phyloP scores from a whole-genome alignment of 1,284 basidiomycete species.

The Thecaphora thlaspeos region DNA sequence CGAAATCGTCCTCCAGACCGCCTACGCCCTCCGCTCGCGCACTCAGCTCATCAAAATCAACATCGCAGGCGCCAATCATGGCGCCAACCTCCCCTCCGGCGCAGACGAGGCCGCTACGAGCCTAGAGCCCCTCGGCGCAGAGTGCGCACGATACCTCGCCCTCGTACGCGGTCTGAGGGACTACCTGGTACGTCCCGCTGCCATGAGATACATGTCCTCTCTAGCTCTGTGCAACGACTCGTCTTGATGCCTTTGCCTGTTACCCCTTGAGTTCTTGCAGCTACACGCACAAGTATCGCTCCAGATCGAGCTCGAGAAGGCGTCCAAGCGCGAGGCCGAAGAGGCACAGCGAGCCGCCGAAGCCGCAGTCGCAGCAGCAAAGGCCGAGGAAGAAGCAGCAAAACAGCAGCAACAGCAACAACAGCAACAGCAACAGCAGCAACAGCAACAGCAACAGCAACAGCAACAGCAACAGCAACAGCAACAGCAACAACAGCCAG shows the following conservation, averaged over 20 bases:
- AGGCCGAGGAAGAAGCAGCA: constrained; percentile 1
- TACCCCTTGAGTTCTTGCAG: neutral
- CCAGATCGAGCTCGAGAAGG: constrained; percentile 32
- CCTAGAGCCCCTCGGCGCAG: constrained; percentile 19
- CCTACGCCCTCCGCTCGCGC: constrained; percentile 24
- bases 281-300: constrained; percentile 31
- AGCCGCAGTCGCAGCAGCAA: constrained; percentile 1
- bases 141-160: constrained; percentile 25
- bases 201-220: neutral
- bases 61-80: neutral
- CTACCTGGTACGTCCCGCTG: constrained; percentile 6
- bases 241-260: too few species aligned
- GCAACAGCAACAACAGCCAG: too few species aligned
- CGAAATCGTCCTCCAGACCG: constrained; percentile 30
- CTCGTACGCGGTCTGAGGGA: constrained; percentile 26
- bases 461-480: constrained; percentile 14
- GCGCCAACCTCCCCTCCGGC: constrained; percentile 2
- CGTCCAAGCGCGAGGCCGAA: constrained; percentile 25
- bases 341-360: constrained; percentile 9
- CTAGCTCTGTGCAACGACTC: too few species aligned
- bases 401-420: neutral
- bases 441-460: neutral
- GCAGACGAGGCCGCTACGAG: constrained; percentile 12
- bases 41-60: constrained; percentile 16
- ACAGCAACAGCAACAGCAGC: neutral